Evolutionary conservation across 2,329 filamentous ascomycete species (phyloP), one percentile per base, ranked within the genome.

Genomic region (Cladosporium phlei): DNA sequence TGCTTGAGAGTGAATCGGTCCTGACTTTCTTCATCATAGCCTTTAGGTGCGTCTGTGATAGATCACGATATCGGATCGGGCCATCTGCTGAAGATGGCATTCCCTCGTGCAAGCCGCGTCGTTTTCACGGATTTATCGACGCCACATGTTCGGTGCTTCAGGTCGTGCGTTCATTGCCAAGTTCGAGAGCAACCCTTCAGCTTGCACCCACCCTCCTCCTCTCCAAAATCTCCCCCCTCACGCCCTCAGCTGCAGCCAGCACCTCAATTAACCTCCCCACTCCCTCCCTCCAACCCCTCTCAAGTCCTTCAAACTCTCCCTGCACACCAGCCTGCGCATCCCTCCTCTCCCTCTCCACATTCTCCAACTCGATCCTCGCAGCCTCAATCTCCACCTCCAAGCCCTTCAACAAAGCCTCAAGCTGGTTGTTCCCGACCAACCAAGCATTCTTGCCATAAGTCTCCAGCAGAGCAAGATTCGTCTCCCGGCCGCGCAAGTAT

Each of bases 381-480:
- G 73, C 75, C 11, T 80, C 82, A 39, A 97, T 73, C 59, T 95
- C 88, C 34, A 74, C 73, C 73, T 97, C 91, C 20, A 94, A 61
- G 10, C 66, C 66, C 40, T 76, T 75, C 42, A 94, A 67, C 32
- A 88, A 77, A 33, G 80, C 79, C 68, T 96, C 91, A 16, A 89
- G 67, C 55, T 86, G 81, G 57, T 83, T 80, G 66, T 98, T 98
- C 5, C 80, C 80, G 7, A 95, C 77, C 46, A 98, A 74, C 91
- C 93, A 97, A 8, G 88, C 85, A 66, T 95, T 95, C 69, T 88
- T 88, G 55, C 91, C 93, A 66, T 83, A 83, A 40, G 76, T 76
- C 59, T 93, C 86, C 16, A 95, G 78, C n/a, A 95, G 75, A 1
- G 74, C 71, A 14, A 95, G 78, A 66, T 83, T 80, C 33, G 76